Evolutionary conservation across 202 grass and related monocot genomes (phyloP).

Genomic region (Musa balbisiana): DNA sequence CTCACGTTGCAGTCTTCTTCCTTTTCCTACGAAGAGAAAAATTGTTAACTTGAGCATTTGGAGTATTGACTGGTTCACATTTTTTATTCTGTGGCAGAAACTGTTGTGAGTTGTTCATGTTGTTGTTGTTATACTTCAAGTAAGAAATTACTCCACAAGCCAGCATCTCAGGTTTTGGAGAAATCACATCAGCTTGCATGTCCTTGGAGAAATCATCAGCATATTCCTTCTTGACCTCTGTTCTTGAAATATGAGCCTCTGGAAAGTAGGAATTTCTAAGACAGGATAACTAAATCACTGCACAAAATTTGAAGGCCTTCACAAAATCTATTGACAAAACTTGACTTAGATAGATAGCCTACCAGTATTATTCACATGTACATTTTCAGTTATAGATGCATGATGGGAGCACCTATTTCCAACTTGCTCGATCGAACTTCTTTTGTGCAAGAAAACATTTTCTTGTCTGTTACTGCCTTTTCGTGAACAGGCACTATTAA

Average conservation of each 20-base stretch:
- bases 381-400: too few relatives aligned
- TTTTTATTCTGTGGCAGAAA: neutral
- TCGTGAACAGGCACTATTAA: neutral
- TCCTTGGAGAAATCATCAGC: neutral
- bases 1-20: conserved; percentile 77
- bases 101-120: neutral
- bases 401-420: too few relatives aligned
- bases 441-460: too few relatives aligned
- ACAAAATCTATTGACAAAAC: neutral
- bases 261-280: conserved; percentile 14
- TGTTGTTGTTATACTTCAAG: neutral
- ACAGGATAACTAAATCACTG: conserved; percentile 18
- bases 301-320: conserved; percentile 25
- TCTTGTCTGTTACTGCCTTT: too few relatives aligned
- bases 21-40: conserved; percentile 42
- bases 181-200: conserved; percentile 11
- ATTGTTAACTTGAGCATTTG: conserved; percentile 1
- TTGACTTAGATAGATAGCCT: neutral
- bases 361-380: neutral
- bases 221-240: conserved; percentile 7
- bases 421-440: neutral
- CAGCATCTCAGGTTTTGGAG: neutral
- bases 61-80: neutral
- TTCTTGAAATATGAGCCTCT: conserved; percentile 15
- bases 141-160: neutral